Percentiles rank a stretch among this genome's conserved stretches.
Conservation (phyloP, 805 yeast genomes). For the Candida xyloterini region DNA sequence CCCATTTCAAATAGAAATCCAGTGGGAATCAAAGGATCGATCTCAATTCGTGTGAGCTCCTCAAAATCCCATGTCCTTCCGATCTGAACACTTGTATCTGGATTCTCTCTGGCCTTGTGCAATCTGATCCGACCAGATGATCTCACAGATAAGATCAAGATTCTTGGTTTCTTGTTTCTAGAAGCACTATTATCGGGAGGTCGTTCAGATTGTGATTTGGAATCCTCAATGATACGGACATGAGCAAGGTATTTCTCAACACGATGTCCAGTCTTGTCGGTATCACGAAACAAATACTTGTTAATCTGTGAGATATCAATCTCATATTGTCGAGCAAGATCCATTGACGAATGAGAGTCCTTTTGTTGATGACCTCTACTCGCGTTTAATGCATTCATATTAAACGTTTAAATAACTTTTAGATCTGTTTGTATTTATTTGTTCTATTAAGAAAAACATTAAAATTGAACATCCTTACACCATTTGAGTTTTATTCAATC, state of each 20-base stretch:
- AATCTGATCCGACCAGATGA: conserved; percentile 64
- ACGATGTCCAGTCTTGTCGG: conserved; percentile 40
- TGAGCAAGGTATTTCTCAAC: conserved; percentile 71
- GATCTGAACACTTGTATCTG: conserved; percentile 73
- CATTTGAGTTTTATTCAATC: conserved; percentile 4
- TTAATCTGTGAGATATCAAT: conserved; percentile 49
- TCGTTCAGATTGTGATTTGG: conserved; percentile 61
- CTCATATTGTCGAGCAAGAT: conserved; percentile 57
- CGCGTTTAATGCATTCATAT: conserved; percentile 4
- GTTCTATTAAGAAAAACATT: conserved; percentile 2
- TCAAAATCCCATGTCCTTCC: conserved; percentile 91
- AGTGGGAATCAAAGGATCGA: conserved; percentile 48
- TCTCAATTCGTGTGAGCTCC: conserved; percentile 57
- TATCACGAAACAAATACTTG: conserved; percentile 46
- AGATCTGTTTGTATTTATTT: conserved; percentile 6
- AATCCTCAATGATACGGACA: conserved; percentile 69
- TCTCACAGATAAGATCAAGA: conserved; percentile 59
- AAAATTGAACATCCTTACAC: conserved; percentile 9
- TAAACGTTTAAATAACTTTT: background rate
- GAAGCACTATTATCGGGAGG: conserved; percentile 57
- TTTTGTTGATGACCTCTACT: conserved; percentile 14
- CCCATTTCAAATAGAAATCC: conserved; percentile 63
- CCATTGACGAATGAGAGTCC: conserved; percentile 26
- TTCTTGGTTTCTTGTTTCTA: conserved; percentile 56
- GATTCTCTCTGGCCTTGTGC: conserved; percentile 83